A percentile compares a stretch with the other conserved stretches of the same genome.
These are phyloP conservation scores for Mitragyna speciosa DNA, from an alignment of 257 asterid genomes.

Conservation along the genomic window DNA sequence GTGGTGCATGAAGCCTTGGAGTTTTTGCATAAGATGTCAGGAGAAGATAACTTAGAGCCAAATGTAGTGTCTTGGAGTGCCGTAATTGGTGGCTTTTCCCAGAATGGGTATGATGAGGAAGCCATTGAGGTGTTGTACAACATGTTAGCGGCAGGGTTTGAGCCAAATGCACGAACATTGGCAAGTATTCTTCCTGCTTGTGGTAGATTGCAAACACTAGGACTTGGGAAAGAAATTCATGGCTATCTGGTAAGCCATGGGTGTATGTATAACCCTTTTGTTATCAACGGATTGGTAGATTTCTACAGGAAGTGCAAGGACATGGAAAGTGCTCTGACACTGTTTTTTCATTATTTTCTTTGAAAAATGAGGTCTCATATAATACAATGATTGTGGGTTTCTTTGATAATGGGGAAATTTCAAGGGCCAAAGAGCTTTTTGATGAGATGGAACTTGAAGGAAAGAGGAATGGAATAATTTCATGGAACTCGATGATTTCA, in stretches of 20 bases:
- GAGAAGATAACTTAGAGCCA: constrained; percentile 38
- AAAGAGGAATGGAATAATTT: constrained; percentile 44
- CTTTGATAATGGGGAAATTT: constrained; percentile 51
- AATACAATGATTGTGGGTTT: constrained; percentile 78
- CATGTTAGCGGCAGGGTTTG: constrained; percentile 56
- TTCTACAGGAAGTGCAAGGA: constrained; percentile 65
- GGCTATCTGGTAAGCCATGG: constrained; percentile 59
- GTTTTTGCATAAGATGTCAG: constrained; percentile 47
- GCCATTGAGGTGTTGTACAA: constrained; percentile 52
- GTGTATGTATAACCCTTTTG: constrained; percentile 56
- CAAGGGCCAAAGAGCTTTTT: constrained; percentile 59
- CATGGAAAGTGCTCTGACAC: constrained; percentile 49
- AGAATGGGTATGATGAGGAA: constrained; percentile 59
- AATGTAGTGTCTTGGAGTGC: constrained; percentile 71
- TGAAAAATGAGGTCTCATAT: constrained; percentile 62
- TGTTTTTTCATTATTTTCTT: constrained; percentile 56
- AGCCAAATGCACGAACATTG: constrained; percentile 56
- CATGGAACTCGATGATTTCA: constrained; percentile 86
- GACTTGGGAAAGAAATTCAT: constrained; percentile 66
- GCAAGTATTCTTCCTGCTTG: constrained; percentile 74
- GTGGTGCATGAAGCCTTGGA: constrained; percentile 47
- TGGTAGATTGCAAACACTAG: constrained; percentile 51
- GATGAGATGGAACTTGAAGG: constrained; percentile 57
- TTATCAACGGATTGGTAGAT: constrained; percentile 76
- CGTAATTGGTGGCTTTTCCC: constrained; percentile 66